These are phyloP conservation scores for Shiraia bambusicola DNA, from an alignment of 2,329 filamentous ascomycete genomes.

Conservation along the genomic window DNA sequence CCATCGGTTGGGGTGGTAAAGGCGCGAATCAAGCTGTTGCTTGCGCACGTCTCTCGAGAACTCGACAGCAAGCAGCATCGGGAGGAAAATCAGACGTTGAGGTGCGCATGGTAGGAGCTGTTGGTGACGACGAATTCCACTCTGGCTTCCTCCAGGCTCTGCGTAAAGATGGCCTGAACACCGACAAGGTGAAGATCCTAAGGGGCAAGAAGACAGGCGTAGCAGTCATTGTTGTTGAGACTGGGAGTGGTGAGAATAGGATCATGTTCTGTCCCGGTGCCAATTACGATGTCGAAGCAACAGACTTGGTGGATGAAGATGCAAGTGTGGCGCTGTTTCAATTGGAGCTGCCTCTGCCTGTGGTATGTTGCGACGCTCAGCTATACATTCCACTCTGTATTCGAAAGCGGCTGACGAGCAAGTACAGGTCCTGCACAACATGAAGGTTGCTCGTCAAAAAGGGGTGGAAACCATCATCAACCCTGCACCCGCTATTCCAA, in stretches of 20 bases:
- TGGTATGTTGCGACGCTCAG: slow-evolving; percentile 25
- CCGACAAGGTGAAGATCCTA: slow-evolving; percentile 43
- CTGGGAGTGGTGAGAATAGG: slow-evolving; percentile 50
- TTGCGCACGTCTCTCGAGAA: slow-evolving; percentile 75
- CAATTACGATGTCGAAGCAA: slow-evolving; percentile 45
- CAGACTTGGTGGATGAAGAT: slow-evolving; percentile 44
- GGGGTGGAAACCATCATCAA: slow-evolving; percentile 69
- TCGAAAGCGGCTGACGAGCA: background rate
- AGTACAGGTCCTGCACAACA: slow-evolving; percentile 38
- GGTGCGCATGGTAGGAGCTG: slow-evolving; percentile 53
- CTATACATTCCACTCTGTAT: background rate
- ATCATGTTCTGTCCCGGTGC: slow-evolving; percentile 53
- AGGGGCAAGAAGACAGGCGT: slow-evolving; percentile 50
- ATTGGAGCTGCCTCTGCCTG: slow-evolving; percentile 49
- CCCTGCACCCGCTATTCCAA: slow-evolving; percentile 68
- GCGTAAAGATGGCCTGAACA: slow-evolving; percentile 48
- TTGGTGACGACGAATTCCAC: slow-evolving; percentile 51
- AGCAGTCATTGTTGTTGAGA: slow-evolving; percentile 53
- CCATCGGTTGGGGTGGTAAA: slow-evolving; percentile 84
- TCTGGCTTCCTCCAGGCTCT: slow-evolving; percentile 45
- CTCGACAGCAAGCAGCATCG: slow-evolving; percentile 31
- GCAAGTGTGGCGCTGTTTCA: slow-evolving; percentile 50
- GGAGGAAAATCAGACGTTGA: slow-evolving; percentile 37
- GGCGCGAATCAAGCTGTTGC: slow-evolving; percentile 95
- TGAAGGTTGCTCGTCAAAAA: slow-evolving; percentile 37